Evolutionary conservation across 192 early-diverging fungal genomes (phyloP), one percentile per base, ranked within the genome.

Genomic region (Helicostylum pulchrum): DNA sequence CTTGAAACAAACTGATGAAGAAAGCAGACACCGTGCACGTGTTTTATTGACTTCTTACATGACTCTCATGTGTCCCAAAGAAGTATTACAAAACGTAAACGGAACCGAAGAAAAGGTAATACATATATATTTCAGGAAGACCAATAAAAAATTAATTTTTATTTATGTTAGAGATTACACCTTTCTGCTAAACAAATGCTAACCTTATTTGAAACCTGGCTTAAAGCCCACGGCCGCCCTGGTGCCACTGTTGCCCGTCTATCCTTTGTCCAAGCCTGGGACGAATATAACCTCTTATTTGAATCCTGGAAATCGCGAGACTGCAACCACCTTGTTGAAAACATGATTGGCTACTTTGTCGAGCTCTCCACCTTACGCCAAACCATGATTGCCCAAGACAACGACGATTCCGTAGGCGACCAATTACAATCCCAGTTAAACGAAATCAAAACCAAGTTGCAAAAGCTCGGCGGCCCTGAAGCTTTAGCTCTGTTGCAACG

Each of bases 41-140:
- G 84, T 92, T 10, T 84, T 92, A 49, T 62, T 93, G 55, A 86
- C 80, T 64, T 76, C 84, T 39, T 93, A 88, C 58, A 85, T 93
- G 84, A 81, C 90, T 2, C 75, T 83, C 42, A 80, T 78, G 1
- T 83, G 90, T 47, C 87, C 91, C 0, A 47, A 32, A 11, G 81
- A 88, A 64, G 81, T 87, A 20, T 80, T 90, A 67, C 77, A 78
- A 8, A 72, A 67, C 56, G 45, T 78, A 36, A 72, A 64, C 17
- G 61, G 82, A 46, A 63, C 60, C 44, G 74, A 82, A 26, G 81
- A 91, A 66, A 68, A 83, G 79, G 85, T 87, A n/a, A n/a, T n/a
- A n/a, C n/a, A 66, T 23, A 74, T 26, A 23, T 12, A n/a, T n/a
- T n/a, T n/a, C n/a, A n/a, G n/a, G n/a, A n/a, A n/a, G n/a, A n/a